Percentiles rank a stretch among this genome's conserved stretches.
Conservation (phyloP, 345 rosid species). For the Linum tenue region DNA sequence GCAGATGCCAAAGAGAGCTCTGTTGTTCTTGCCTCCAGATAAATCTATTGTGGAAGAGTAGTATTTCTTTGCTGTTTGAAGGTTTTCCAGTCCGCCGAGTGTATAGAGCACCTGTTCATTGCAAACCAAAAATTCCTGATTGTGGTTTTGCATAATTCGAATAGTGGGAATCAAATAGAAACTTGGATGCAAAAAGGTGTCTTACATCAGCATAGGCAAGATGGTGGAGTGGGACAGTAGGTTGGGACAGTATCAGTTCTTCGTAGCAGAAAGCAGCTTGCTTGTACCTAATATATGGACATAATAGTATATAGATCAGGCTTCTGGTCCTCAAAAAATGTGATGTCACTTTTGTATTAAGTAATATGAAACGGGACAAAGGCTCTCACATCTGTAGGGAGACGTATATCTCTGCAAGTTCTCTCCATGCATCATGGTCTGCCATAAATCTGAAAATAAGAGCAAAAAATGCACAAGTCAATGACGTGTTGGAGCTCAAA, state of each 20-base stretch:
- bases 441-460: conserved; percentile 67
- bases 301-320: neutral
- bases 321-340: conserved; percentile 8
- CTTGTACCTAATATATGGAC: conserved; percentile 69
- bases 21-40: conserved; percentile 85
- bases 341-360: neutral
- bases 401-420: conserved; percentile 83
- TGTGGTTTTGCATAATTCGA: neutral
- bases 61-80: conserved; percentile 79
- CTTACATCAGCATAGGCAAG: conserved; percentile 73
- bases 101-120: conserved; percentile 77
- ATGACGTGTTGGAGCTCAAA: neutral
- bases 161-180: no score
- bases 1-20: conserved; percentile 86
- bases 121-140: neutral
- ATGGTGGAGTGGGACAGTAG: conserved; percentile 64
- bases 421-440: conserved; percentile 99
- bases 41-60: conserved; percentile 75
- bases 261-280: conserved; percentile 99
- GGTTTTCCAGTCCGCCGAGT: conserved; percentile 79
- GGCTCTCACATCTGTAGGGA: conserved; percentile 79
- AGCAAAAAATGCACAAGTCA: conserved; percentile 7
- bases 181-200: neutral
- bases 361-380: conserved; percentile 12
- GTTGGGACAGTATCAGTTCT: conserved; percentile 80